Base-by-base conservation (phyloP, 176 grass and related monocot species). In the Oropetium thomaeum region DNA sequence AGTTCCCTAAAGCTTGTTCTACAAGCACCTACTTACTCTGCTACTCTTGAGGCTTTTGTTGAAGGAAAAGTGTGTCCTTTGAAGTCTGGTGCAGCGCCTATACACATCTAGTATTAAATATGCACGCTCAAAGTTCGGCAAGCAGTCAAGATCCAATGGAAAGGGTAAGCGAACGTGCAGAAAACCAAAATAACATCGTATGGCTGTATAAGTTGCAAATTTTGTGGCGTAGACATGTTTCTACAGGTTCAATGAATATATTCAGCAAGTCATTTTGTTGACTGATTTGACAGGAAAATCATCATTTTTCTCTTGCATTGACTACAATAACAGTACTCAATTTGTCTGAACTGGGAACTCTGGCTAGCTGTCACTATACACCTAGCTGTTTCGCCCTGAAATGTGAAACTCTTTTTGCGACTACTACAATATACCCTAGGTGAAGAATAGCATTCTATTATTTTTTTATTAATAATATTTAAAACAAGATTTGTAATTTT, bases 121-220 rank as follows among this genome's bases (percentile, higher is more conserved):
- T 77, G 74, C 43, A 52, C 23, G 67, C 77, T 78, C 78, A 73
- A 49, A 87, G 73, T 73, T 78, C 67, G 79, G 80, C 68, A 30
- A 52, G 41, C 41, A 54, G 69, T 66, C 68, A 87, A 81, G 73
- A 72, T 28, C n/a, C 68, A 73, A 49, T 82, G 63, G 26, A 17
- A 78, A 67, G 8, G 48, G 17, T 39, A 47, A 3, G 33, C 49
- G 62, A 77, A 77, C 73, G 43, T 84, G 81, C 55, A 62, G 48
- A 53, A 70, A 53, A 54, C 23, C 43, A 35, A 7, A 30, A 63
- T 52, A 39, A 17, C 71, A 62, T 63, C 33, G 63, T 67, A 32
- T 44, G 16, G 4, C 52, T 17, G 15, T n/a, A 59, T 16, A 59
- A 65, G 58, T 15, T 31, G 71, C 55, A 40, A 65, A 47, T 39